Conservation (phyloP, 176 grass and related monocot species). For the Zoysia japonica region DNA sequence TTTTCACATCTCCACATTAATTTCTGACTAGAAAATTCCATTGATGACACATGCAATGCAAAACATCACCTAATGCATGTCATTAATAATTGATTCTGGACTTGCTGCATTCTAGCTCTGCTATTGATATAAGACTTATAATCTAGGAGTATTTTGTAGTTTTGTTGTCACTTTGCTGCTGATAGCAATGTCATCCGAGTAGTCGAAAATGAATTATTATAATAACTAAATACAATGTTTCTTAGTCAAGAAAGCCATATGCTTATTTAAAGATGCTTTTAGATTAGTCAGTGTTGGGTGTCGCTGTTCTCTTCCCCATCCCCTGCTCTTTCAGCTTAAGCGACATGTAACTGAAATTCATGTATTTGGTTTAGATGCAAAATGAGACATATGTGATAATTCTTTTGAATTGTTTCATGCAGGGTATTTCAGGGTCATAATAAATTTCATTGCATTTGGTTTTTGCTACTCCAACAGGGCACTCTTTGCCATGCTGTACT, state of each 20-base stretch:
- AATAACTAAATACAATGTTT: not conserved
- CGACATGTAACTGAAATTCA: too few relatives aligned
- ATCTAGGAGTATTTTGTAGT: not conserved
- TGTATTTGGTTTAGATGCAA: too few relatives aligned
- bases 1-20: too few relatives aligned
- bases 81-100: too few relatives aligned
- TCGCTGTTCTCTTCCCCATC: too few relatives aligned
- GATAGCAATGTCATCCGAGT: not conserved
- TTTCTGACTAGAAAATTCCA: too few relatives aligned
- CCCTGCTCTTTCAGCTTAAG: too few relatives aligned
- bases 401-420: not conserved
- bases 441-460: conserved; percentile 86
- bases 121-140: not conserved
- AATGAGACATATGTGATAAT: too few relatives aligned
- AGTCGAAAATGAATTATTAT: too few relatives aligned
- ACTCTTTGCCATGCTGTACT: conserved; percentile 87
- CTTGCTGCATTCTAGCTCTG: not conserved
- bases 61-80: too few relatives aligned
- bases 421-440: conserved; percentile 91
- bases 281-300: too few relatives aligned
- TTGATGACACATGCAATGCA: too few relatives aligned
- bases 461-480: conserved; percentile 66
- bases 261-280: conserved; percentile 4
- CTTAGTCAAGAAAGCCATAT: not conserved
- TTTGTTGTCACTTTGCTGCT: not conserved